Evolutionary conservation across 2,329 filamentous ascomycete species (phyloP), one percentile per base, ranked within the genome.

Genomic region (Pleoardoris graminearum): DNA sequence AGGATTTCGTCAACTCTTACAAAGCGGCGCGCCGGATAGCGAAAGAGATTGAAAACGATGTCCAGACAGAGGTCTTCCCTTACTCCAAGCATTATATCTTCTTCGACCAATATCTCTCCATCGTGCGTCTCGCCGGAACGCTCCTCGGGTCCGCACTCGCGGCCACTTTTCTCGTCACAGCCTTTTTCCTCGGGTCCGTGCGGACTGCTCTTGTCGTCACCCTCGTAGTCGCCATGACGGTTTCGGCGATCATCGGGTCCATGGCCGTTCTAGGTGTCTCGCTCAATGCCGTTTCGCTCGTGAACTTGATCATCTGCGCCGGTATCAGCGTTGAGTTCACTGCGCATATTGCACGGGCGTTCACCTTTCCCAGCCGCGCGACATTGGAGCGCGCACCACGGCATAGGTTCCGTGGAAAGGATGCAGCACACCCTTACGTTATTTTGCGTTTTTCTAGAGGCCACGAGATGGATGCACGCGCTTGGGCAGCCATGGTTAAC

Each of bases 61-160:
- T 91, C 4, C 83, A 86, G 4, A 85, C 90, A 19, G 86, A 94
- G 21, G 87, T 99, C 3, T 99, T 99, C 80, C 91, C 94, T 0
- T 99, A 99, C 77, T 95, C 90, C 62, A 87, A 97, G 55, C 96
- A 96, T 73, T 99, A 99, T 78, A 92, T 99, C 71, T 99, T 97
- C 82, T 99, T 99, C 71, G 94, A 99, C 70, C 94, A 97, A 71
- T 99, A 99, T 69, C 83, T 90, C 5, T 84, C 84, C 52, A 97
- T 99, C 55, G 85, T 96, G 17, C 81, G 82, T 10, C 81, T 97
- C 3, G 92, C 93, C 0, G 87, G 83, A 0, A 85, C 87, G 0
- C 83, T 99, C 1, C 82, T 99, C 25, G 88, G 88, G 35, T 88
- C 90, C 3, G 93, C 91, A 0, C 80, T 97, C 12, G 90, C 82